These are phyloP conservation scores for Nepenthes gracilis DNA, from an alignment of 148 eudicot species.

Conservation along the genomic window DNA sequence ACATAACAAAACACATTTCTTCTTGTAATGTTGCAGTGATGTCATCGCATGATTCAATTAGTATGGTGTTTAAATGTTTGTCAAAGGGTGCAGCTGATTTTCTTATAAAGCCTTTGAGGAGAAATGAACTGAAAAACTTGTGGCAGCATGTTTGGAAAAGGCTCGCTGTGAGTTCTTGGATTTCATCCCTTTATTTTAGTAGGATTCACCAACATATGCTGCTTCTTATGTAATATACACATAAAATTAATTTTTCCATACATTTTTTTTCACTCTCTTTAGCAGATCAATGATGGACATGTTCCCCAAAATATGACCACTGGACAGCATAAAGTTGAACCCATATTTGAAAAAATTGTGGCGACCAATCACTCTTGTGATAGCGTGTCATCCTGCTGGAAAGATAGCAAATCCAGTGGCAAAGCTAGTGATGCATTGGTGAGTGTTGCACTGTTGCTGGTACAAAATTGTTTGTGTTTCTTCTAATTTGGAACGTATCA, in stretches of 20 bases:
- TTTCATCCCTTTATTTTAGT: not conserved
- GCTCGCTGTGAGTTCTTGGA: constrained; percentile 16
- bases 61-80: constrained; percentile 44
- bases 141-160: constrained; percentile 70
- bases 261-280: not conserved
- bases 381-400: constrained; percentile 17
- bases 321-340: constrained; percentile 13
- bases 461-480: not conserved
- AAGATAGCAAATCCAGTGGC: constrained; percentile 10
- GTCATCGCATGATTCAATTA: constrained; percentile 55
- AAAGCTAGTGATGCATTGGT: constrained; percentile 26
- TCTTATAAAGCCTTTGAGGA: constrained; percentile 54
- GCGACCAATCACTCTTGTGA: constrained; percentile 17
- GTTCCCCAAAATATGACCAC: constrained; percentile 12
- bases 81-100: constrained; percentile 59
- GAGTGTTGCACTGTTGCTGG: constrained; percentile 11
- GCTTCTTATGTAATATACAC: not conserved
- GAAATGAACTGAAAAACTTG: constrained; percentile 56
- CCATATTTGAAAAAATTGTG: constrained; percentile 9
- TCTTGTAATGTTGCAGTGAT: constrained; percentile 38
- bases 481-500: not conserved
- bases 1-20: not conserved
- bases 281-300: constrained; percentile 16
- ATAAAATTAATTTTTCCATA: not conserved
- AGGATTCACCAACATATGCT: not conserved